These are phyloP conservation scores for Xerocomus amazonicus DNA, from an alignment of 1,284 basidiomycete species.

Conservation along the genomic window DNA sequence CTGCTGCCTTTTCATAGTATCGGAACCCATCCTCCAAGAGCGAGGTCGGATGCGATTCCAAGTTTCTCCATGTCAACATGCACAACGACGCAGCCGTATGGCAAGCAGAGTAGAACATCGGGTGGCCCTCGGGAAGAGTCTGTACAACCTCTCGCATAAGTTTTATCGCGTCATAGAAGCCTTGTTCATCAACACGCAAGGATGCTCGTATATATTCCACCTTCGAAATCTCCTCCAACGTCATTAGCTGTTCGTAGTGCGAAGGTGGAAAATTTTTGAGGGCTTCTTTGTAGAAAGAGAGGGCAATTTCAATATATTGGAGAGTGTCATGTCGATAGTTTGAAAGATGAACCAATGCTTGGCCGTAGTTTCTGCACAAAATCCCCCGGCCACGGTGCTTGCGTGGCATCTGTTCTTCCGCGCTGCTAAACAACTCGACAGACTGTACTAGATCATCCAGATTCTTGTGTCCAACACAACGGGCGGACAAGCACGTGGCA, in stretches of 20 bases:
- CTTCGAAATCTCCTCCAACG: slow-evolving; percentile 1
- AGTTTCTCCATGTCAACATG: neutral
- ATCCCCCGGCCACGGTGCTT: slow-evolving; percentile 6
- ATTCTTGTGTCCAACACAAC: neutral
- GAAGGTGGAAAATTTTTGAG: slow-evolving; percentile 6
- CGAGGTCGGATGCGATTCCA: neutral
- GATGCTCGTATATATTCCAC: slow-evolving; percentile 6
- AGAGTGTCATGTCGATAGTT: neutral
- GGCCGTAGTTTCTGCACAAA: slow-evolving; percentile 16
- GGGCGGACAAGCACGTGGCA: slow-evolving; percentile 12
- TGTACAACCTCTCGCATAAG: neutral
- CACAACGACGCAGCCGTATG: neutral
- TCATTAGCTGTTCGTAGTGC: slow-evolving; percentile 10
- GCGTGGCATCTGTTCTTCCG: slow-evolving; percentile 12
- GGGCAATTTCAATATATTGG: slow-evolving; percentile 10
- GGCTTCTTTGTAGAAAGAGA: slow-evolving; percentile 12
- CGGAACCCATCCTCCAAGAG: slow-evolving; percentile 17
- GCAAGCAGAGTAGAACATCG: neutral
- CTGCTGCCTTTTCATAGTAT: slow-evolving; percentile 13
- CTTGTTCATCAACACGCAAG: neutral
- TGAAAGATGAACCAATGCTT: slow-evolving; percentile 10
- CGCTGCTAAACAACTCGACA: slow-evolving; percentile 11
- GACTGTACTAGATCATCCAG: slow-evolving; percentile 14
- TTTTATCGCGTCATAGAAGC: neutral
- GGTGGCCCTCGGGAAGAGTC: slow-evolving; percentile 9